These are phyloP conservation scores for Didymella segeticola DNA, from an alignment of 2,329 filamentous ascomycete genomes.

Conservation along the genomic window DNA sequence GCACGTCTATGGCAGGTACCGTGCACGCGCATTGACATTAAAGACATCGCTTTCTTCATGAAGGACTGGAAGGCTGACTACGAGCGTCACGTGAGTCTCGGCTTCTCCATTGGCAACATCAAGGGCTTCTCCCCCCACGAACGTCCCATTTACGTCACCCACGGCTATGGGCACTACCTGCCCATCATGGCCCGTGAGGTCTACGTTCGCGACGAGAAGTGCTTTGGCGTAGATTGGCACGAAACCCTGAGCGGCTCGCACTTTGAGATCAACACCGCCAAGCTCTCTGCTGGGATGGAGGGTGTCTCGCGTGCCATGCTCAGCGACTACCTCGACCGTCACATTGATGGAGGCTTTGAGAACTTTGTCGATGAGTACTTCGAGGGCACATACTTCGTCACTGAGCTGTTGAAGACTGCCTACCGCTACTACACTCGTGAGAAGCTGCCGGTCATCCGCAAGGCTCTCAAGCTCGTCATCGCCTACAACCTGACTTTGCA, in stretches of 20 bases:
- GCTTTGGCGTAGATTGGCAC: constrained; percentile 93
- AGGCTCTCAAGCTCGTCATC: constrained; percentile 91
- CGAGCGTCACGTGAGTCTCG: constrained; percentile 84
- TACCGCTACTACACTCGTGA: constrained; percentile 92
- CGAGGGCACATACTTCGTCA: constrained; percentile 92
- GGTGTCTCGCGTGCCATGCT: constrained; percentile 82
- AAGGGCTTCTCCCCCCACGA: constrained; percentile 76
- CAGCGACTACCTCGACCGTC: constrained; percentile 92
- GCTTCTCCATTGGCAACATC: constrained; percentile 92
- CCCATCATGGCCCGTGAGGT: constrained; percentile 94
- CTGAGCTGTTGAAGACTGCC: constrained; percentile 93
- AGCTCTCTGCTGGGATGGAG: constrained; percentile 86
- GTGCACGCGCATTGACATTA: constrained; percentile 97
- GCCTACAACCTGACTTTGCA: constrained; percentile 96
- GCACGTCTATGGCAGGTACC: constrained; percentile 96
- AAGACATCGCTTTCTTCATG: constrained; percentile 98
- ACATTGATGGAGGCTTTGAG: constrained; percentile 91
- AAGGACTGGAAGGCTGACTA: constrained; percentile 99
- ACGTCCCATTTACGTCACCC: constrained; percentile 85
- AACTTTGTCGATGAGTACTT: constrained; percentile 96
- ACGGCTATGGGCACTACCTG: constrained; percentile 92
- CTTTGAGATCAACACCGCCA: constrained; percentile 87
- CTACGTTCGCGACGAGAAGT: constrained; percentile 88
- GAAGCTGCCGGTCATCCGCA: constrained; percentile 87
- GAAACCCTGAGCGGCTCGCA: constrained; percentile 79